Conservation (phyloP, 768 basidiomycete species). For the Ephemerocybe angulata region DNA sequence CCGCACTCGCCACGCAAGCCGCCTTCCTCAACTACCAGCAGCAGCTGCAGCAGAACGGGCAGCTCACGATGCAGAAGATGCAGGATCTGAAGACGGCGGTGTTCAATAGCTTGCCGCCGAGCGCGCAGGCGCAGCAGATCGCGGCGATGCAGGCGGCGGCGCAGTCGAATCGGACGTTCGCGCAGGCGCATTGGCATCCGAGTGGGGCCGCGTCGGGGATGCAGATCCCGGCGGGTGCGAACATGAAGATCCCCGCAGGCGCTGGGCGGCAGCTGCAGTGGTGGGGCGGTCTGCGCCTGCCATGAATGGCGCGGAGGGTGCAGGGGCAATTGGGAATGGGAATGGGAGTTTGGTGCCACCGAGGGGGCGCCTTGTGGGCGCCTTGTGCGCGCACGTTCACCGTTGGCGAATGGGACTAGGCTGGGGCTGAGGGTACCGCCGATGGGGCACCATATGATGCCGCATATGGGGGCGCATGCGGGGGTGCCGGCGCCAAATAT, state of each 20-base stretch:
- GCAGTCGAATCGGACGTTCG: conserved; percentile 25
- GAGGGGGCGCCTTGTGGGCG: too few relatives aligned
- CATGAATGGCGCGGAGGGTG: conserved; percentile 26
- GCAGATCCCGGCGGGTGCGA: conserved; percentile 30
- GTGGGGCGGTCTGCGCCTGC: conserved; percentile 33
- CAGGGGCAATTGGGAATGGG: too few relatives aligned
- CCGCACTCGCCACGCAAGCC: conserved; percentile 24
- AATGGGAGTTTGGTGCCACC: conserved; percentile 9
- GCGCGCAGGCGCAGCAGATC: conserved; percentile 36
- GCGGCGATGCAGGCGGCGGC: conserved; percentile 28
- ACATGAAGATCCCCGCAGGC: conserved; percentile 37
- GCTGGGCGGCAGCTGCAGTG: conserved; percentile 38
- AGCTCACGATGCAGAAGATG: conserved; percentile 54
- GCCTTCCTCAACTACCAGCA: conserved; percentile 29
- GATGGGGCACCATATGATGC: conserved; percentile 45
- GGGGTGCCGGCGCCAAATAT: conserved; percentile 44
- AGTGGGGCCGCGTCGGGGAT: conserved; percentile 15
- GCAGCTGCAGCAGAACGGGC: conserved; percentile 33
- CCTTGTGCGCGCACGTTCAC: conserved; percentile 43
- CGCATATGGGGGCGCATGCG: conserved; percentile 48
- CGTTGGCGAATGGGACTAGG: conserved; percentile 58
- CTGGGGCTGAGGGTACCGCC: conserved; percentile 35
- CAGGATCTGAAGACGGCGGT: conserved; percentile 59
- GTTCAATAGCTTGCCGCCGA: conserved; percentile 51
- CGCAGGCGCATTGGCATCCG: conserved; percentile 16